Conservation (phyloP, 352 stramenopile species). For the Sclerospora graminicola region DNA sequence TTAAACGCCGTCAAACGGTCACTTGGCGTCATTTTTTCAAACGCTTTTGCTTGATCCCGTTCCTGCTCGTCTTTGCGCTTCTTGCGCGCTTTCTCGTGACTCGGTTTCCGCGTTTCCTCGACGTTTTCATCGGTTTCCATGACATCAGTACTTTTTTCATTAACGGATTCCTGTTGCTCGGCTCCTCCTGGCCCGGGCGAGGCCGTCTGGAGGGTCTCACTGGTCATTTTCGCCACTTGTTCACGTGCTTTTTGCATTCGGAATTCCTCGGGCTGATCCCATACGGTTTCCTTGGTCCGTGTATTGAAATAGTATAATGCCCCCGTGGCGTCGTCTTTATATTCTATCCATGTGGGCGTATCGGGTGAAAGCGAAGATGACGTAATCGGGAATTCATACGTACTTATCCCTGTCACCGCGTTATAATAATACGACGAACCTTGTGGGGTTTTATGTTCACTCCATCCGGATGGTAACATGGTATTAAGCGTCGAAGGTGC, state of each 20-base stretch:
- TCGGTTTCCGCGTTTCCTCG: conserved; percentile 21
- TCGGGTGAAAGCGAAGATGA: neutral
- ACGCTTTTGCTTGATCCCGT: conserved; percentile 28
- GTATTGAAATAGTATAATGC: conserved; percentile 80
- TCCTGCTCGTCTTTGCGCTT: conserved; percentile 41
- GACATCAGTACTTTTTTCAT: too few species aligned
- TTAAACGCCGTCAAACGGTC: conserved; percentile 60
- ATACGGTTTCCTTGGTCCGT: conserved; percentile 61
- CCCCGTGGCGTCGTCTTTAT: conserved; percentile 59
- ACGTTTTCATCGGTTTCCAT: conserved; percentile 24
- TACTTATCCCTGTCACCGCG: conserved; percentile 40
- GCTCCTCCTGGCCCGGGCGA: neutral
- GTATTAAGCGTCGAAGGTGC: too few species aligned
- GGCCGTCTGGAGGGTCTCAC: conserved; percentile 8
- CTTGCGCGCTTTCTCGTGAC: conserved; percentile 16
- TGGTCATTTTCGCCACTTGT: conserved; percentile 61
- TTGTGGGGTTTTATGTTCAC: conserved; percentile 42
- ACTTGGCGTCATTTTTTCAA: conserved; percentile 32
- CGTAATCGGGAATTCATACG: conserved; percentile 35
- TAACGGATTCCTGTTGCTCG: too few species aligned
- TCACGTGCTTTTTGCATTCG: conserved; percentile 62
- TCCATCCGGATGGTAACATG: conserved; percentile 44
- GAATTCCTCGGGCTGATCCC: conserved; percentile 71
- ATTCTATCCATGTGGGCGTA: conserved; percentile 51
- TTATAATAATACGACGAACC: conserved; percentile 59